Evolutionary conservation across 1,139 yeast genomes (phyloP).

Genomic region (Protomyces pachydermus): DNA sequence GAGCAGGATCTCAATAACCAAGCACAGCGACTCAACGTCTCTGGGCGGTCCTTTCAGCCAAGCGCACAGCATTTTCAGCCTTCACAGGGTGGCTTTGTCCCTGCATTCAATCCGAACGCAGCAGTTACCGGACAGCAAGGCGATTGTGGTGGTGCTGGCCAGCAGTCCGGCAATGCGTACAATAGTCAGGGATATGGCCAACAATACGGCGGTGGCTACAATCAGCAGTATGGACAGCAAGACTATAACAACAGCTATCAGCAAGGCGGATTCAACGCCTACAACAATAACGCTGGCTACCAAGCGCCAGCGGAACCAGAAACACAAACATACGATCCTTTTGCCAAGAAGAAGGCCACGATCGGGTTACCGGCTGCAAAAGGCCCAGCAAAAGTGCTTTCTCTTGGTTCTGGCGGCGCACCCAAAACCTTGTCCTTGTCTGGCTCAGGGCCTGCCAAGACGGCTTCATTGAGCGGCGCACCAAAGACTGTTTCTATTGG

Average conservation of each 20-base stretch:
- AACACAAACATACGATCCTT: slow-evolving; percentile 14
- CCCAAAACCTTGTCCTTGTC: slow-evolving; percentile 20
- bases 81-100: slow-evolving; percentile 20
- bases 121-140: slow-evolving; percentile 16
- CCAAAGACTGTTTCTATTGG: slow-evolving; percentile 19
- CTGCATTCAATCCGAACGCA: slow-evolving; percentile 26
- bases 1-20: slow-evolving; percentile 8
- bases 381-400: slow-evolving; percentile 27
- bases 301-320: slow-evolving; percentile 26
- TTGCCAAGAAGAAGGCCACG: slow-evolving; percentile 10
- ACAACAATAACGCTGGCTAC: slow-evolving; percentile 32
- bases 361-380: slow-evolving; percentile 20
- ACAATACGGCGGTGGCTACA: slow-evolving; percentile 35
- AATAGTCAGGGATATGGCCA: slow-evolving; percentile 35
- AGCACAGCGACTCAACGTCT: slow-evolving; percentile 15
- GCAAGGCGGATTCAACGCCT: slow-evolving; percentile 48
- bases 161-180: slow-evolving; percentile 40
- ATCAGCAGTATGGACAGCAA: slow-evolving; percentile 43
- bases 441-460: slow-evolving; percentile 24
- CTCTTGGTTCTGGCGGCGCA: slow-evolving; percentile 20
- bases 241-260: slow-evolving; percentile 69
- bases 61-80: slow-evolving; percentile 23
- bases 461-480: slow-evolving; percentile 18
- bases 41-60: slow-evolving; percentile 22
- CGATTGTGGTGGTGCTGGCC: slow-evolving; percentile 33